A percentile compares a stretch with the other conserved stretches of the same genome.
These are phyloP conservation scores for Phanerodontia chrysosporium DNA, from an alignment of 768 basidiomycete genomes.

Conservation along the genomic window DNA sequence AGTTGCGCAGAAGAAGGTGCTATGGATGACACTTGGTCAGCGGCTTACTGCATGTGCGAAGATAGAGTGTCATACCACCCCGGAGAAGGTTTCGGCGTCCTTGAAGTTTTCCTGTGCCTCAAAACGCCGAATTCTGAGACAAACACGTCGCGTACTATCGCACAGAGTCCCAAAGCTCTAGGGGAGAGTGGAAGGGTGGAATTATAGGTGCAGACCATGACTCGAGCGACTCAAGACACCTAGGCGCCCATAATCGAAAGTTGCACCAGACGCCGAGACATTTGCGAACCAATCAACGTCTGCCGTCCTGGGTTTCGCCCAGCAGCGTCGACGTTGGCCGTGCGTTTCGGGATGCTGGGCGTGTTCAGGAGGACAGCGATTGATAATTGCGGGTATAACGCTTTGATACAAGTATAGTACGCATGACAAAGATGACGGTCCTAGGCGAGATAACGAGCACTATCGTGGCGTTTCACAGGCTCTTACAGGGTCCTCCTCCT, in stretches of 20 bases:
- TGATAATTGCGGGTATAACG: not conserved
- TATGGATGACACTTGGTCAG: not conserved
- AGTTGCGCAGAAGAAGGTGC: not conserved
- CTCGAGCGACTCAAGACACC: not conserved
- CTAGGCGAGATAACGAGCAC: not conserved
- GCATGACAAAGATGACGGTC: not conserved
- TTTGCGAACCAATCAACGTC: not conserved
- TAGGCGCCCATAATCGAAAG: not conserved
- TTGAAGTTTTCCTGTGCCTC: not conserved
- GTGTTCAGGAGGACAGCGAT: not conserved
- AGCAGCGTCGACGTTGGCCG: not conserved
- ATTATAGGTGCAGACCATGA: not conserved
- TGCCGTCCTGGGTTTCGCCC: not conserved
- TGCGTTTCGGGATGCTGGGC: too few relatives aligned
- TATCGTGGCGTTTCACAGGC: not conserved
- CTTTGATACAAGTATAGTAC: not conserved
- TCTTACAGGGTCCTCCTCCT: conserved; percentile 41
- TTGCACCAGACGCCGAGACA: not conserved
- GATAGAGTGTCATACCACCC: not conserved
- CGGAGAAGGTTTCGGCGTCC: not conserved
- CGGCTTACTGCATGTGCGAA: not conserved
- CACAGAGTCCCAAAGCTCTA: not conserved
- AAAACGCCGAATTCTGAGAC: not conserved
- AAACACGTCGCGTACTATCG: not conserved
- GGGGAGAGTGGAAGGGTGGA: not conserved